Evolutionary conservation across 2,329 filamentous ascomycete species (phyloP), one percentile per base, ranked within the genome.

Genomic region (Juglanconis oblonga): DNA sequence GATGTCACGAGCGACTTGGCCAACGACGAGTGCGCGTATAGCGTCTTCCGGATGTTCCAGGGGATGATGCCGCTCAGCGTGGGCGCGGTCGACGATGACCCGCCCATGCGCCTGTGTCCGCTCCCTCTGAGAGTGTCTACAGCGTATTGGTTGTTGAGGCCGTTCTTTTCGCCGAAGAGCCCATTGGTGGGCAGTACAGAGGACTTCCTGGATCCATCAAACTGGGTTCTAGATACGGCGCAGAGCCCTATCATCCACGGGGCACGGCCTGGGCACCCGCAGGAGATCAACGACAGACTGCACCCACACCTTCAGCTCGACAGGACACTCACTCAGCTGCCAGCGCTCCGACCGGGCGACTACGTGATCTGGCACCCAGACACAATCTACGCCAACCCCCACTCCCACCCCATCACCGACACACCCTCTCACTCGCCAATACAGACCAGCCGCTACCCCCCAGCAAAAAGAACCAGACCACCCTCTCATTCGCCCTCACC

Each of bases 301-400:
- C 90, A 93, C 67, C 90, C 90, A 2, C 88, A 93, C 67, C 79
- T 94, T 8, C 79, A 87, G 44, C 80, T 93, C 7, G 76, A 82
- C 17, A 75, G 78, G 44, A 87, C 85, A 0, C 91, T 94, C 85
- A 82, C 92, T 0, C 83, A 87, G 59, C 77, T 92, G 4, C 90
- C 90, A 0, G 73, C 77, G 14, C 86, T 93, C 10, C 76, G 80
- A 35, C 89, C 90, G 0, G 90, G 90, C 4, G 90, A 94, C 72
- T 93, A 88, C 67, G 88, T 92, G 2, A 82, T 85, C 38, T 92
- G 88, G 87, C 88, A 91, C 70, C 89, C 87, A 66, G 87, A 89
- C 70, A 77, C 74, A 36, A 83, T 91, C 52, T 89, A 93, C 71
- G 82, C 87, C 71, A 83, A 80, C 63, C 75, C 81, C 55, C 31